phyloP scores from a whole-genome alignment of 805 yeast genomes.

The Barnettozyma wickerhamii region DNA sequence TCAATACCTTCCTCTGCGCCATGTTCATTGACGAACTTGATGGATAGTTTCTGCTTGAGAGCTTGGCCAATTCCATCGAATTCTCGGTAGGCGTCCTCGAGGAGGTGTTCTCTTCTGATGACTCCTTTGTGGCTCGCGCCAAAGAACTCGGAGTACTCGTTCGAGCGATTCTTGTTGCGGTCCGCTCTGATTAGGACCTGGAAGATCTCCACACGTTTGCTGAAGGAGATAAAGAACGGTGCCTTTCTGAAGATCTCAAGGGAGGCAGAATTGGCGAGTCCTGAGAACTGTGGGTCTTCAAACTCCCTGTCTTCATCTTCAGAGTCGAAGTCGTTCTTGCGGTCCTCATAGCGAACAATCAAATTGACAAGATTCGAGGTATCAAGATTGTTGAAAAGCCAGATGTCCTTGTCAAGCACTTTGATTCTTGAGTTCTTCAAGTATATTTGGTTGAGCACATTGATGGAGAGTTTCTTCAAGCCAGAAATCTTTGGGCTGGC shows the following conservation, averaged over 20 bases:
- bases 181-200: slow-evolving; percentile 59
- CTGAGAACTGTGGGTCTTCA: too few species aligned
- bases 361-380: slow-evolving; percentile 33
- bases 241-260: slow-evolving; percentile 54
- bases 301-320: slow-evolving; percentile 22
- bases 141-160: slow-evolving; percentile 12
- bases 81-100: slow-evolving; percentile 68
- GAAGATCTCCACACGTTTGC: slow-evolving; percentile 67
- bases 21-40: slow-evolving; percentile 65
- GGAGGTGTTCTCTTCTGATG: slow-evolving; percentile 63
- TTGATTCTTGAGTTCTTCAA: slow-evolving; percentile 58
- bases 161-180: slow-evolving; percentile 17
- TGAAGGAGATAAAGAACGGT: slow-evolving; percentile 81
- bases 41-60: slow-evolving; percentile 57
- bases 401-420: slow-evolving; percentile 46
- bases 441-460: slow-evolving; percentile 60
- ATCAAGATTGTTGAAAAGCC: slow-evolving; percentile 41
- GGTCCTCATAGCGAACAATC: slow-evolving; percentile 42
- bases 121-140: slow-evolving; percentile 36
- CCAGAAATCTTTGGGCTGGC: slow-evolving; percentile 8
- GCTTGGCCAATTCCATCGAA: slow-evolving; percentile 50
- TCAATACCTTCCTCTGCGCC: slow-evolving; percentile 90
- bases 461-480: slow-evolving; percentile 37
- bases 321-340: slow-evolving; percentile 19
- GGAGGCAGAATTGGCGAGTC: too few species aligned